These are phyloP conservation scores for Penicillium sclerotigenum DNA, from an alignment of 2,329 filamentous ascomycete species.

Conservation along the genomic window DNA sequence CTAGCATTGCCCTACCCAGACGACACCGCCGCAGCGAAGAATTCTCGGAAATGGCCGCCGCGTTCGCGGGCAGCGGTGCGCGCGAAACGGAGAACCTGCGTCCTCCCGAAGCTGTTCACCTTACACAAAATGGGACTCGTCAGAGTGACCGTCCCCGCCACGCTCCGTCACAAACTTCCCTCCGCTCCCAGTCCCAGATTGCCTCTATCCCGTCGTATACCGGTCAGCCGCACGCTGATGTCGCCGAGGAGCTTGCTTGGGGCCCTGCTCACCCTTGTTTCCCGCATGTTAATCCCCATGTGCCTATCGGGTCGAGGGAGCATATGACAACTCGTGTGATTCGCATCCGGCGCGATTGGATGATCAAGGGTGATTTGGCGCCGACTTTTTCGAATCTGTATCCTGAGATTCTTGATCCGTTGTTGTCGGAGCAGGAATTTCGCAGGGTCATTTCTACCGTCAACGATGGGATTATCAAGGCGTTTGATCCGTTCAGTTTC, in stretches of 20 bases:
- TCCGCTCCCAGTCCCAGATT: slow-evolving; percentile 41
- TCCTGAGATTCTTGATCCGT: slow-evolving; percentile 88
- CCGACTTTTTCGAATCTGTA: slow-evolving; percentile 95
- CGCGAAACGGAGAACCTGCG: slow-evolving; percentile 29
- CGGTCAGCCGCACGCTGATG: slow-evolving; percentile 43
- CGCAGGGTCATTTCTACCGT: slow-evolving; percentile 75
- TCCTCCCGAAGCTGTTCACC: slow-evolving; percentile 31
- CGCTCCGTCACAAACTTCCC: slow-evolving; percentile 40
- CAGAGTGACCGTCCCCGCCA: slow-evolving; percentile 35
- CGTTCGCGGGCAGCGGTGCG: slow-evolving; percentile 25
- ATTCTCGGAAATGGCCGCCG: slow-evolving; percentile 28
- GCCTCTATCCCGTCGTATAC: slow-evolving; percentile 41
- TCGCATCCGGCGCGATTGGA: slow-evolving; percentile 86
- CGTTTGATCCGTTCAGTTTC: slow-evolving; percentile 73
- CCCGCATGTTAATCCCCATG: slow-evolving; percentile 89
- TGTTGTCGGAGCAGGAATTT: slow-evolving; percentile 82
- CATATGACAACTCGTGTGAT: slow-evolving; percentile 82
- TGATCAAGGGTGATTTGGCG: slow-evolving; percentile 81
- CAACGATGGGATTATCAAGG: slow-evolving; percentile 71
- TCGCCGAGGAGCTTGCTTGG: slow-evolving; percentile 75
- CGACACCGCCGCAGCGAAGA: slow-evolving; percentile 38
- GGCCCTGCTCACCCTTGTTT: slow-evolving; percentile 91
- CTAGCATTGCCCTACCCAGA: slow-evolving; percentile 52
- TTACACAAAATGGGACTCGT: slow-evolving; percentile 25
- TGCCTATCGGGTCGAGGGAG: slow-evolving; percentile 70